Conservation (phyloP, 441 rosid species). For the Mallotus repandus region DNA sequence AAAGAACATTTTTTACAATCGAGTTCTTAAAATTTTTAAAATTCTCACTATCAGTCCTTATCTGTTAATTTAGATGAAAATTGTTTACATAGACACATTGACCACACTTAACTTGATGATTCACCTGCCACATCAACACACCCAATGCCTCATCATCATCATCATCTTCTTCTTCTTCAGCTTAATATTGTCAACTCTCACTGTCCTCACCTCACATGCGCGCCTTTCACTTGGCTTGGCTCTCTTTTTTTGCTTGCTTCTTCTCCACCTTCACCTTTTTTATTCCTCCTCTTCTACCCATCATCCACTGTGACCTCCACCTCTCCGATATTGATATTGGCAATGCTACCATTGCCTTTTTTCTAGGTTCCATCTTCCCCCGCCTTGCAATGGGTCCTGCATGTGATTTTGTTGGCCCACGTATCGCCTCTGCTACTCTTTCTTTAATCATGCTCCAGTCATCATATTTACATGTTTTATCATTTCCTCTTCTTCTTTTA, state of each 20-base stretch:
- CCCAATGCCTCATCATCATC: too few species aligned
- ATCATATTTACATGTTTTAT: conserved; percentile 47
- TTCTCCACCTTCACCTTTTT: conserved; percentile 89
- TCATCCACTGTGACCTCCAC: conserved; percentile 58
- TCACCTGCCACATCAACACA: too few species aligned
- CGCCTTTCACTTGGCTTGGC: conserved; percentile 81
- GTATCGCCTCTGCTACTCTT: conserved; percentile 54
- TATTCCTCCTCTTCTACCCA: conserved; percentile 58
- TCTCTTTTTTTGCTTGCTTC: conserved; percentile 76
- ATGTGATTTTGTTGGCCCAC: conserved; percentile 71
- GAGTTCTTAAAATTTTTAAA: too few species aligned
- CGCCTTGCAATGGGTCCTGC: conserved; percentile 83
- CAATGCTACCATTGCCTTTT: conserved; percentile 64
- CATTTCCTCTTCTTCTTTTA: conserved; percentile 49
- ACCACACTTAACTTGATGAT: too few species aligned
- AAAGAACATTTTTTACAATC: too few species aligned
- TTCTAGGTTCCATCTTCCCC: conserved; percentile 71
- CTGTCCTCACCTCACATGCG: conserved; percentile 59
- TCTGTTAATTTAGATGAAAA: too few species aligned
- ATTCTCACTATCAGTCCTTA: too few species aligned
- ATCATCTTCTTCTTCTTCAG: too few species aligned
- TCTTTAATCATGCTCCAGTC: conserved; percentile 52
- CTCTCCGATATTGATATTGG: conserved; percentile 49
- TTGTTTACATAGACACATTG: too few species aligned
- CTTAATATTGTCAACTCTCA: too few species aligned